phyloP scores from a whole-genome alignment of 2,329 filamentous ascomycete genomes.

The Diaporthe australafricana region DNA sequence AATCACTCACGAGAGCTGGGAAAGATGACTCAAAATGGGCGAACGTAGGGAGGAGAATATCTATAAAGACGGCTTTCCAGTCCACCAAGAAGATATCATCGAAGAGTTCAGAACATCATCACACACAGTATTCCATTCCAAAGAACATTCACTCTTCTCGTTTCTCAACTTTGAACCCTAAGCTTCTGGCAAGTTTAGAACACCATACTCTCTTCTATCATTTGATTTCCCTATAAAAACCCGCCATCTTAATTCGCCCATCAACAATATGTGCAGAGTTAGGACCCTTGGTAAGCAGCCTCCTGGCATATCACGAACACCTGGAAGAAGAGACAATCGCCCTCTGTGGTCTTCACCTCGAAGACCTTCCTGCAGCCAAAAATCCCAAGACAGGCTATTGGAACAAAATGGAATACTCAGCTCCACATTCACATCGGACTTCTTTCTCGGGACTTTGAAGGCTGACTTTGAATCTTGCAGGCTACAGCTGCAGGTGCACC shows the following conservation, averaged over 20 bases:
- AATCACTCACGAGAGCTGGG: neutral
- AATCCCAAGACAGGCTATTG: neutral
- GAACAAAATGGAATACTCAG: neutral
- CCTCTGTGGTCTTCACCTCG: neutral
- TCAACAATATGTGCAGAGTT: neutral
- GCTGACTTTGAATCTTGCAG: neutral
- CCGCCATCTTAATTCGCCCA: neutral
- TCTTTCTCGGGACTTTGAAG: neutral
- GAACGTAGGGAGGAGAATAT: neutral
- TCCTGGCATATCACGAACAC: neutral
- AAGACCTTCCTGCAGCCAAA: neutral
- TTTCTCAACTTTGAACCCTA: neutral
- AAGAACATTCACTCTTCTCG: neutral
- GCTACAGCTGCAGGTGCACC: neutral
- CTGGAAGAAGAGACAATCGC: neutral
- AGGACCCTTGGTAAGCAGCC: neutral
- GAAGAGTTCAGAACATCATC: neutral
- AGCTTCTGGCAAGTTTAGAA: neutral
- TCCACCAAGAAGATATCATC: neutral
- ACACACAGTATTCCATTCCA: neutral
- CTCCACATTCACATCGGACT: neutral
- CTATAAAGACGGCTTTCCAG: neutral
- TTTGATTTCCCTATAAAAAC: neutral
- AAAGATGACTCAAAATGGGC: neutral
- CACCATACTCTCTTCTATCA: neutral